phyloP scores from a whole-genome alignment of 225 moss, liverwort and hornwort genomes.

The Marchantia paleacea region DNA sequence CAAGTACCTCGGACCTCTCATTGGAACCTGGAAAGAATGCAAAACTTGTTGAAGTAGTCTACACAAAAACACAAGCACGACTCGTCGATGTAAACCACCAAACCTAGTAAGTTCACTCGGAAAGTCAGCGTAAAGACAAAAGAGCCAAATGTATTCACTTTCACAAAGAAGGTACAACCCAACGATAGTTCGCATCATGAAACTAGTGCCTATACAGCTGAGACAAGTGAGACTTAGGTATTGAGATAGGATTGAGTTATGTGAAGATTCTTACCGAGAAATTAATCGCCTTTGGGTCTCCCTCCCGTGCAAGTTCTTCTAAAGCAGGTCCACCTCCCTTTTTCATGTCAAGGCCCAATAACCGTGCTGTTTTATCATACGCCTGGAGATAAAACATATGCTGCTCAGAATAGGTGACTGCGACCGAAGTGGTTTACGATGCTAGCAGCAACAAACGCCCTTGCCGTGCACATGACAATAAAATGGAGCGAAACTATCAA shows the following conservation, averaged over 20 bases:
- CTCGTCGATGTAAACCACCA: too few species aligned
- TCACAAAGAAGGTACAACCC: too few species aligned
- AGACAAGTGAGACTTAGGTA: too few species aligned
- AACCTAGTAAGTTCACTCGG: too few species aligned
- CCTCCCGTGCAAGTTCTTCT: constrained; percentile 84
- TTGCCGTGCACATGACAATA: neutral
- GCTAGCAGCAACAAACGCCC: neutral
- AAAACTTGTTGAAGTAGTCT: neutral
- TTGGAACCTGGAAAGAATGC: constrained; percentile 56
- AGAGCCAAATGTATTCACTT: too few species aligned
- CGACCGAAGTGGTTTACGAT: neutral
- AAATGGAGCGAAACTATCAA: neutral
- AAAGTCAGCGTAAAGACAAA: too few species aligned
- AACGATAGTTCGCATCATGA: too few species aligned
- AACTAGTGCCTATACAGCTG: too few species aligned
- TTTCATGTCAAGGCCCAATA: constrained; percentile 86
- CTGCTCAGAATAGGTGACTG: neutral
- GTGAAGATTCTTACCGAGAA: constrained; percentile 57
- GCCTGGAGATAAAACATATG: constrained; percentile 45
- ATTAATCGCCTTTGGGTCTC: constrained; percentile 58
- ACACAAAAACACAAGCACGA: neutral
- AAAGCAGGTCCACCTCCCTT: constrained; percentile 93
- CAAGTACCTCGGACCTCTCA: constrained; percentile 62
- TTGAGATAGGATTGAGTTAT: too few species aligned
- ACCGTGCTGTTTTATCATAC: constrained; percentile 91